phyloP scores from a whole-genome alignment of 768 basidiomycete genomes.

The Lentinula aciculospora region DNA sequence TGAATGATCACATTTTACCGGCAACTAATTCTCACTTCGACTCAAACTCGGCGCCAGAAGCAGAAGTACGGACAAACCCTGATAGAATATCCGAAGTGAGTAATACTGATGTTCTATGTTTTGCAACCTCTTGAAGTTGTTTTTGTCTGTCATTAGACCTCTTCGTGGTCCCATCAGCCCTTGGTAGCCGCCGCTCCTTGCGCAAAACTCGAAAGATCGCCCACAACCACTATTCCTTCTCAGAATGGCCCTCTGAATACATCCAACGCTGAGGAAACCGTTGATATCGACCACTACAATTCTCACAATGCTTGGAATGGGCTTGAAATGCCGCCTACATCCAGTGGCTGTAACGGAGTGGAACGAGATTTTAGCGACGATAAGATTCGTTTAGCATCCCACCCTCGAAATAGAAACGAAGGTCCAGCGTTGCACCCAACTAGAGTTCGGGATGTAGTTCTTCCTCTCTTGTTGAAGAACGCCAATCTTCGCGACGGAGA shows the following conservation, averaged over 20 bases:
- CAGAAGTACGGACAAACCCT: not conserved
- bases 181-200: not conserved
- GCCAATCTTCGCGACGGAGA: slow-evolving; percentile 10
- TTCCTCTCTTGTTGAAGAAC: slow-evolving; percentile 16
- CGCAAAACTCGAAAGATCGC: not conserved
- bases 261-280: not conserved
- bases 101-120: not conserved
- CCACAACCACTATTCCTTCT: not conserved
- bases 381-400: not conserved
- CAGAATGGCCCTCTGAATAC: not conserved
- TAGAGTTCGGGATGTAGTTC: not conserved
- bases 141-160: not conserved
- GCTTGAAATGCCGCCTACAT: not conserved
- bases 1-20: not conserved
- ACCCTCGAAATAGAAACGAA: not conserved
- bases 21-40: not conserved
- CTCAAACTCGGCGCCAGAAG: not conserved
- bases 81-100: not conserved
- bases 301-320: not conserved
- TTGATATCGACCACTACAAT: not conserved
- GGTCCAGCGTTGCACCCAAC: not conserved
- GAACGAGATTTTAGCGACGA: not conserved
- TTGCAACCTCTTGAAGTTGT: not conserved
- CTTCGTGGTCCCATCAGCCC: not conserved
- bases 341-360: too few relatives aligned